These are phyloP conservation scores for Leccinum disarticulatum DNA, from an alignment of 768 basidiomycete species.

Conservation along the genomic window DNA sequence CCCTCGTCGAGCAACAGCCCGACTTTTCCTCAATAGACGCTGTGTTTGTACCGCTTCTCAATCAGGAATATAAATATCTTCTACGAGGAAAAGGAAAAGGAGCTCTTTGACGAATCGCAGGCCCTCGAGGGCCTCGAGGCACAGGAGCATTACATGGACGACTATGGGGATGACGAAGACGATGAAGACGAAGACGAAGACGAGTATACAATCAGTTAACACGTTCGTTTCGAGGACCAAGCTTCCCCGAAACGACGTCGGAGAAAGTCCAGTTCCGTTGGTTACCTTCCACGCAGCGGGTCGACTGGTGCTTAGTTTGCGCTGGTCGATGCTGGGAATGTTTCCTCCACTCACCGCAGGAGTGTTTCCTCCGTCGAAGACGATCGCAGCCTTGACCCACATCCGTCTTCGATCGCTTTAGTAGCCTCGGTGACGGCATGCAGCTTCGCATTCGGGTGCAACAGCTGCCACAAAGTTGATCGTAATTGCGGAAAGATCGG, in stretches of 20 bases:
- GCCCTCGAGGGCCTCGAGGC: not conserved
- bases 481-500: not conserved
- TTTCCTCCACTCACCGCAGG: slow-evolving; percentile 17
- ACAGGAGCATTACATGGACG: slow-evolving; percentile 28
- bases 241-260: slow-evolving; percentile 34
- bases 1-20: no score
- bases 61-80: not conserved
- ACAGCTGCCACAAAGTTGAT: not conserved
- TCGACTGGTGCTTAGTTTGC: slow-evolving; percentile 11
- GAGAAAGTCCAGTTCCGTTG: slow-evolving; percentile 33
- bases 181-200: slow-evolving; percentile 54
- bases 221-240: slow-evolving; percentile 28
- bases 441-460: not conserved
- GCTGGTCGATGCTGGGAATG: slow-evolving; percentile 9
- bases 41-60: not conserved
- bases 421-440: no score
- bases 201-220: slow-evolving; percentile 24
- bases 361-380: slow-evolving; percentile 52
- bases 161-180: slow-evolving; percentile 49
- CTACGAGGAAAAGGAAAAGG: not conserved
- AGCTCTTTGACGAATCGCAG: not conserved
- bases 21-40: not conserved
- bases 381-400: slow-evolving; percentile 36
- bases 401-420: slow-evolving; percentile 1
- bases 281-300: slow-evolving; percentile 24